Percentiles rank a stretch among this genome's conserved stretches.
Conservation (phyloP, 352 stramenopile species). For the Pythium guiyangense region DNA sequence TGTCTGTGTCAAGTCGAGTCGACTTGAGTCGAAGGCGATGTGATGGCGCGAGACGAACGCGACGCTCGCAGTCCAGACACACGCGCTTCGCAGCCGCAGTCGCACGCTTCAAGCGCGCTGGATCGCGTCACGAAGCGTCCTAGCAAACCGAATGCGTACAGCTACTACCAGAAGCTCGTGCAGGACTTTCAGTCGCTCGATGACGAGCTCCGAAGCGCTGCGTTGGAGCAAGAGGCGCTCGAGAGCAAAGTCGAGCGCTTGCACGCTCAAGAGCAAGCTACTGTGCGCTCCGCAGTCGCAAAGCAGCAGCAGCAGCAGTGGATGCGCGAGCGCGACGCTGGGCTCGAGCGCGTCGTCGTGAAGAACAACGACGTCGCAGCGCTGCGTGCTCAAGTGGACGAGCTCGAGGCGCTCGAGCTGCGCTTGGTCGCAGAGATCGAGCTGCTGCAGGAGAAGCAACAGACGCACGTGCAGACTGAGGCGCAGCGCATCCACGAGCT, state of each 20-base stretch:
- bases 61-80: no score
- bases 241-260: constrained; percentile 10
- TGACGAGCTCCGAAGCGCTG: constrained; percentile 24
- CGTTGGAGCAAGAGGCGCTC: not conserved
- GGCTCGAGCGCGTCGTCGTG: constrained; percentile 28
- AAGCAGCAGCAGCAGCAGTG: constrained; percentile 26
- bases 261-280: constrained; percentile 10
- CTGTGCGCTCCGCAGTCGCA: not conserved
- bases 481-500: constrained; percentile 32
- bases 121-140: not conserved
- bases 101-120: not conserved
- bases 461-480: constrained; percentile 30
- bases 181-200: constrained; percentile 44
- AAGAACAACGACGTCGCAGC: constrained; percentile 17
- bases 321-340: constrained; percentile 29
- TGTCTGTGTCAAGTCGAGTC: no score
- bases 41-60: constrained; percentile 1
- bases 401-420: constrained; percentile 34
- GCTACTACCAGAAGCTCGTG: constrained; percentile 53
- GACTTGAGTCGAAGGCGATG: not conserved
- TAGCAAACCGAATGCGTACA: constrained; percentile 30
- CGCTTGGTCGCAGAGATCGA: constrained; percentile 41
- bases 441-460: constrained; percentile 38
- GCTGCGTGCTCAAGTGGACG: constrained; percentile 17
- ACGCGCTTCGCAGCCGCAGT: not conserved